Percentiles rank a stretch among this genome's conserved stretches.
Evolutionary conservation across 148 eudicot genomes (phyloP).

Genomic region (Chenopodium berlandieri): DNA sequence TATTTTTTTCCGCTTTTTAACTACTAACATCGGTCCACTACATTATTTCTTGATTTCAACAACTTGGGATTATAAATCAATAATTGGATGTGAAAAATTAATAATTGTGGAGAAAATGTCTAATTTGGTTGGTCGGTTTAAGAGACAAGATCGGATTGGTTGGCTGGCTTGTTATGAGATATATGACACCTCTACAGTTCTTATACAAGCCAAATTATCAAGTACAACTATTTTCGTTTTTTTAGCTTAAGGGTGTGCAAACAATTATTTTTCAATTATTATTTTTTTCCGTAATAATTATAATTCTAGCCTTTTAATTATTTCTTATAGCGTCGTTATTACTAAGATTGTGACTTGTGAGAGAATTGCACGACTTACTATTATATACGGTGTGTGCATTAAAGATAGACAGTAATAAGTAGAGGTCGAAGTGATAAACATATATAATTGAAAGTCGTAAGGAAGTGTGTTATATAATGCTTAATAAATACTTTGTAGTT

Average conservation of each 20-base stretch:
- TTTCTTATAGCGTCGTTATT: no score
- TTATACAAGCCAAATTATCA: background rate
- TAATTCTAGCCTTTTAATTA: no score
- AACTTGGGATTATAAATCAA: background rate
- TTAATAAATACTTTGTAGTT: no score
- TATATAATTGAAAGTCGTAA: no score
- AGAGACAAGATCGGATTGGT: conserved; percentile 14
- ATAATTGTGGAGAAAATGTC: conserved; percentile 8
- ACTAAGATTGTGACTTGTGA: no score
- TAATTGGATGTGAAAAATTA: conserved; percentile 6
- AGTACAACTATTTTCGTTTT: background rate
- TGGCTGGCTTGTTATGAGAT: conserved; percentile 13
- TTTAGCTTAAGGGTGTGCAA: background rate
- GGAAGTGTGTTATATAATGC: no score
- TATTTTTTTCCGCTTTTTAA: background rate
- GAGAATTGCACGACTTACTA: no score
- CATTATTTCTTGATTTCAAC: background rate
- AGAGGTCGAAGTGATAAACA: no score
- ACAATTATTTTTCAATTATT: background rate
- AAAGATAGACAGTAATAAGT: no score
- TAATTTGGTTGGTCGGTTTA: conserved; percentile 6
- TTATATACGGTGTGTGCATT: no score
- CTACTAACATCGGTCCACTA: conserved; percentile 2
- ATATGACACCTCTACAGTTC: background rate
- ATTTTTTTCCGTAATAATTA: no score